Percentiles rank a stretch among this genome's conserved stretches.
Conservation (phyloP, 306 rosid species). For the Lablab purpureus region DNA sequence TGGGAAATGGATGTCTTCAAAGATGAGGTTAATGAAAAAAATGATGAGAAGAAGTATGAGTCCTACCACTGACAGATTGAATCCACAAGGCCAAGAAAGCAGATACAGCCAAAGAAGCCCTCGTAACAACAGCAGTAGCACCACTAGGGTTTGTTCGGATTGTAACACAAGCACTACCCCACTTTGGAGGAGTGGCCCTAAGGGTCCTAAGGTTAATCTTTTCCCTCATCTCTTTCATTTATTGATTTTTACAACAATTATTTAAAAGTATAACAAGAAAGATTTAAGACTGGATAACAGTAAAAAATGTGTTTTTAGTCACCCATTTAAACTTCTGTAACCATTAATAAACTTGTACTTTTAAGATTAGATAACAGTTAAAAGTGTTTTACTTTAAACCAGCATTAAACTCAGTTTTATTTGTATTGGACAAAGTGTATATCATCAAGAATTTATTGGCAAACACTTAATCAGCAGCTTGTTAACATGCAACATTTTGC, state of each 20-base stretch:
- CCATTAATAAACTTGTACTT: no score
- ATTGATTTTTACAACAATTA: neutral
- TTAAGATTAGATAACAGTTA: no score
- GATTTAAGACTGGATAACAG: no score
- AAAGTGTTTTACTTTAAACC: no score
- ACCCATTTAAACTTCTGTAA: no score
- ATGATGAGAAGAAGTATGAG: conserved; percentile 52
- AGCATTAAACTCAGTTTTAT: no score
- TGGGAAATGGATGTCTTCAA: conserved; percentile 75
- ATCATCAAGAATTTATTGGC: no score
- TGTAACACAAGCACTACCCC: conserved; percentile 85
- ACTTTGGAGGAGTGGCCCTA: conserved; percentile 97
- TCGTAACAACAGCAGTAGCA: conserved; percentile 18
- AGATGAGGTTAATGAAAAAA: conserved; percentile 74
- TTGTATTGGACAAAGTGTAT: neutral
- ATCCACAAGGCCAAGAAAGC: conserved; percentile 36
- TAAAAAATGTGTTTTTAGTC: no score
- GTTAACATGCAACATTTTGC: conserved; percentile 34
- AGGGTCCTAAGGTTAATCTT: conserved; percentile 84
- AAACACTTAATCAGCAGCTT: neutral
- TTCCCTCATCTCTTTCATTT: neutral
- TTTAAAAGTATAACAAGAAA: no score
- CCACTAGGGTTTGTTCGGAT: conserved; percentile 83
- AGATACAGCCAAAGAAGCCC: conserved; percentile 48
- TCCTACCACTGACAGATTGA: conserved; percentile 26